These are phyloP conservation scores for Raphanus sativus DNA, from an alignment of 345 rosid species.

Conservation along the genomic window DNA sequence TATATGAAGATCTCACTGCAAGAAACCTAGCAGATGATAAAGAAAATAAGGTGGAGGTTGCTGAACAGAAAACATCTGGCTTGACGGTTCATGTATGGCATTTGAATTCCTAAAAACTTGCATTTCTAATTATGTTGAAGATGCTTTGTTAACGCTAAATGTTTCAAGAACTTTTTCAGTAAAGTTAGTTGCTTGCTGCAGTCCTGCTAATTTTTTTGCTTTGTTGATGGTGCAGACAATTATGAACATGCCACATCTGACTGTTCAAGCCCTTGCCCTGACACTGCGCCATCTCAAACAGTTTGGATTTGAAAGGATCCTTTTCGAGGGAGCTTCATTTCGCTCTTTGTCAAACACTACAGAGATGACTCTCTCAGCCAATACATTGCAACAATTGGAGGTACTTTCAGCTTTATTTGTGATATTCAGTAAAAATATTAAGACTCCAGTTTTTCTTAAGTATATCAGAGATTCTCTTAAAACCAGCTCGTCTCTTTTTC, in stretches of 20 bases:
- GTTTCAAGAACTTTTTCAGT: not conserved
- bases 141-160: not conserved
- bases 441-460: not conserved
- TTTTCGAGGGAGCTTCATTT: constrained; percentile 69
- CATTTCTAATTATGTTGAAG: not conserved
- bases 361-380: constrained; percentile 86
- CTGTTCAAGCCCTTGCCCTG: constrained; percentile 81
- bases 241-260: constrained; percentile 81
- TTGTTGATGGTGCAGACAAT: constrained; percentile 51
- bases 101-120: not conserved
- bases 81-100: constrained; percentile 51
- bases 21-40: constrained; percentile 36
- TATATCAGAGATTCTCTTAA: constrained; percentile 12
- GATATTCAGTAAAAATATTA: constrained; percentile 9
- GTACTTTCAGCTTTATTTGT: constrained; percentile 39
- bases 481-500: constrained; percentile 17
- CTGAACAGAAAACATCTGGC: constrained; percentile 23
- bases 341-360: constrained; percentile 63
- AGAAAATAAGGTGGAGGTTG: constrained; percentile 31
- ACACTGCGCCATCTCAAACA: constrained; percentile 68
- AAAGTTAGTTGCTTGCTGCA: constrained; percentile 1
- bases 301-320: constrained; percentile 86
- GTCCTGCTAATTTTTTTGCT: constrained; percentile 10
- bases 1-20: constrained; percentile 52
- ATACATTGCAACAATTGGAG: constrained; percentile 91